Evolutionary conservation across 768 basidiomycete species (phyloP).

Genomic region (Mycena pura): DNA sequence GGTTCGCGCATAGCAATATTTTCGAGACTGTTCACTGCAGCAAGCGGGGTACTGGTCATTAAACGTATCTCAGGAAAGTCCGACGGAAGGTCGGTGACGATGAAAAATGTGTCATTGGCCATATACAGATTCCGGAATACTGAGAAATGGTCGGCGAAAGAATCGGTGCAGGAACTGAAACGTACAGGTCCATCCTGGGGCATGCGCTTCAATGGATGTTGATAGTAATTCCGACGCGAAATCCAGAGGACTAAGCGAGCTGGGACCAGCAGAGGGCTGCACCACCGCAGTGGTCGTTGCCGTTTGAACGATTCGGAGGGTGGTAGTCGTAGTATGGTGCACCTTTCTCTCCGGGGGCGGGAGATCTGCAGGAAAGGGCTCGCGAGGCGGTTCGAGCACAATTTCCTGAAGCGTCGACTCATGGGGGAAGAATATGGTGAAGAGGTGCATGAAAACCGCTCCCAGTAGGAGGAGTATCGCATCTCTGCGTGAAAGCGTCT

Average conservation of each 20-base stretch:
- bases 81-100: slow-evolving; percentile 54
- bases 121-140: slow-evolving; percentile 72
- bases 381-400: slow-evolving; percentile 10
- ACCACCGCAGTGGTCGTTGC: not conserved
- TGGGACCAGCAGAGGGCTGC: slow-evolving; percentile 4
- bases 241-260: slow-evolving; percentile 5
- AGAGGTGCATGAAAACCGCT: slow-evolving; percentile 61
- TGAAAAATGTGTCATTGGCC: slow-evolving; percentile 80
- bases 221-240: slow-evolving; percentile 14
- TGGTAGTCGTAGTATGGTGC: slow-evolving; percentile 16
- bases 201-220: slow-evolving; percentile 17
- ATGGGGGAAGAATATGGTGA: slow-evolving; percentile 47
- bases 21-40: slow-evolving; percentile 64
- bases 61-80: slow-evolving; percentile 52
- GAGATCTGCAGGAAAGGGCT: slow-evolving; percentile 14
- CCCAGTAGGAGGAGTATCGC: slow-evolving; percentile 65
- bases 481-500: slow-evolving; percentile 59
- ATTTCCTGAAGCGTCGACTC: slow-evolving; percentile 5
- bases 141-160: not conserved
- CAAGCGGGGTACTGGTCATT: slow-evolving; percentile 74
- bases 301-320: not conserved
- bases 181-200: slow-evolving; percentile 27
- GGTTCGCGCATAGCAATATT: slow-evolving; percentile 75
- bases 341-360: slow-evolving; percentile 17
- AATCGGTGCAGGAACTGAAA: not conserved